A percentile compares a stretch with the other conserved stretches of the same genome.
These are phyloP conservation scores for Monosporozyma servazzii DNA, from an alignment of 805 yeast species.

Conservation along the genomic window DNA sequence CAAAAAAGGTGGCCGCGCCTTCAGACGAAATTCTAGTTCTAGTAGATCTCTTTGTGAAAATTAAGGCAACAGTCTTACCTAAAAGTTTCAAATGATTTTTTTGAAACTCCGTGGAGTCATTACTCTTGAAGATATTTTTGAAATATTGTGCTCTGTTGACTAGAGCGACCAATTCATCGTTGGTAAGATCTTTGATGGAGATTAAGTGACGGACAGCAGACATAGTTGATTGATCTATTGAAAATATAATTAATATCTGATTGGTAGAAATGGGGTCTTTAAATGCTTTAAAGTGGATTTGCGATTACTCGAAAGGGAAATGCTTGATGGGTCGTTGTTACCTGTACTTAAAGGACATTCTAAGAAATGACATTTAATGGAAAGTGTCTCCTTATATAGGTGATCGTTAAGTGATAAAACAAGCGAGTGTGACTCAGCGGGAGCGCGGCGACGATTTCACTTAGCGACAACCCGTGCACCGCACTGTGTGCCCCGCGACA, in stretches of 20 bases:
- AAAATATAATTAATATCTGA: no score
- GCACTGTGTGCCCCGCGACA: not conserved
- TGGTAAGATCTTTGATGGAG: slow-evolving; percentile 69
- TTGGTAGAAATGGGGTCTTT: not conserved
- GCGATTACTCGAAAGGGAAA: not conserved
- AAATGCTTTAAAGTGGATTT: not conserved
- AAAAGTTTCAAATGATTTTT: slow-evolving; percentile 43
- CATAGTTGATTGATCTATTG: not conserved
- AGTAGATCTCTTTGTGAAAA: slow-evolving; percentile 88
- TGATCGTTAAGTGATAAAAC: slow-evolving; percentile 14
- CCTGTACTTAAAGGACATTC: slow-evolving; percentile 26
- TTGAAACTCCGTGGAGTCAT: slow-evolving; percentile 32
- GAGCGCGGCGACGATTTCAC: not conserved
- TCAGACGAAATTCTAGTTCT: slow-evolving; percentile 91
- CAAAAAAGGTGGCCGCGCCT: slow-evolving; percentile 87
- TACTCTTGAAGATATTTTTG: slow-evolving; percentile 53
- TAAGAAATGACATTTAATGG: not conserved
- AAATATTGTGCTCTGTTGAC: slow-evolving; percentile 70
- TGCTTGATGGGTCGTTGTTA: slow-evolving; percentile 18
- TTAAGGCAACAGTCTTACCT: slow-evolving; percentile 75
- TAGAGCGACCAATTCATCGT: slow-evolving; percentile 59
- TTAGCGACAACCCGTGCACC: not conserved
- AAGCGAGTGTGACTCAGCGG: slow-evolving; percentile 7
- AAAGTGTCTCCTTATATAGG: slow-evolving; percentile 3
- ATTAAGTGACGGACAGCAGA: slow-evolving; percentile 54